phyloP scores from a whole-genome alignment of 805 yeast genomes.

The Brettanomyces bruxellensis region DNA sequence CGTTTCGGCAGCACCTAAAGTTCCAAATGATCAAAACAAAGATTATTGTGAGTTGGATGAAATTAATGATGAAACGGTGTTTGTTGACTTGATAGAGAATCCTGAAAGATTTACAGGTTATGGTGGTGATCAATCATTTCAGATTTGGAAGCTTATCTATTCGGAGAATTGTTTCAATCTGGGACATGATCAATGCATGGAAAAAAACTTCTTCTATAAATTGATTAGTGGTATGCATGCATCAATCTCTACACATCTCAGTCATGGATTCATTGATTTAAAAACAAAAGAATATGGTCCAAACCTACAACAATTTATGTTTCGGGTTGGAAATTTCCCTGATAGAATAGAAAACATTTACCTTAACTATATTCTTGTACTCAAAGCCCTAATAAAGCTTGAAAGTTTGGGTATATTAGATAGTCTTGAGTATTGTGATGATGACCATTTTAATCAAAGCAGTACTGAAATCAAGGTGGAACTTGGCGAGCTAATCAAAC shows the following conservation, averaged over 20 bases:
- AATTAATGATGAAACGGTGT: constrained; percentile 60
- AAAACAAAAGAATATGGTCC: constrained; percentile 79
- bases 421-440: constrained; percentile 19
- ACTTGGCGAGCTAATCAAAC: constrained; percentile 25
- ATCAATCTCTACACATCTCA: constrained; percentile 85
- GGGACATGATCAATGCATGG: constrained; percentile 53
- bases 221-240: constrained; percentile 92
- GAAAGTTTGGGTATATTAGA: constrained; percentile 23
- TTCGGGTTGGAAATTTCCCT: constrained; percentile 80
- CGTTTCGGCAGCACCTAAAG: constrained; percentile 19
- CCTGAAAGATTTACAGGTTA: constrained; percentile 97
- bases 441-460: constrained; percentile 19
- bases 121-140: constrained; percentile 84
- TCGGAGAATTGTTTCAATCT: constrained; percentile 73
- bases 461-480: constrained; percentile 18
- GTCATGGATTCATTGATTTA: constrained; percentile 68
- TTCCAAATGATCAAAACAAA: constrained; percentile 6
- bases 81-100: constrained; percentile 77
- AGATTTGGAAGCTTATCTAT: constrained; percentile 90
- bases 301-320: constrained; percentile 71
- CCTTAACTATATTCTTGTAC: constrained; percentile 83
- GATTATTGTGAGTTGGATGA: constrained; percentile 66
- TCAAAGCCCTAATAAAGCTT: constrained; percentile 67
- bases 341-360: constrained; percentile 86
- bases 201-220: constrained; percentile 82